These are phyloP conservation scores for Paraleonurus japonicus DNA, from an alignment of 257 asterid genomes.

Conservation along the genomic window DNA sequence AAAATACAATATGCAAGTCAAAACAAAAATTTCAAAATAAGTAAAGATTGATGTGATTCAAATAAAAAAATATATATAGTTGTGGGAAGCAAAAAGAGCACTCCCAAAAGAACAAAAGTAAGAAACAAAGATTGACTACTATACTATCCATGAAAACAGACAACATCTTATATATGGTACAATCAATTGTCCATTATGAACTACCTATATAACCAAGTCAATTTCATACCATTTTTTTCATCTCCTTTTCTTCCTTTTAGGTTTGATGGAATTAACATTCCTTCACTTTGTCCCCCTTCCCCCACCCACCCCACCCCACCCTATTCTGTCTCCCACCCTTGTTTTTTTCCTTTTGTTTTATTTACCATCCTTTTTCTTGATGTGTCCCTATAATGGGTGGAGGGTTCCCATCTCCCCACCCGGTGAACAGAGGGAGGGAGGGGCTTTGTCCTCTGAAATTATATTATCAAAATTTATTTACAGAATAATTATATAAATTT, in stretches of 20 bases:
- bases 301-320: slow-evolving; percentile 36
- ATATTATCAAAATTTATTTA: not conserved
- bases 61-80: too few species aligned
- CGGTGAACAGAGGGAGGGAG: not conserved
- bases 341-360: slow-evolving; percentile 15
- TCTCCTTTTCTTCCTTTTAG: slow-evolving; percentile 26
- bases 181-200: slow-evolving; percentile 56
- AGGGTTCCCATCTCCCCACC: slow-evolving; percentile 43
- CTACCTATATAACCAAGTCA: slow-evolving; percentile 43
- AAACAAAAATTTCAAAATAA: not conserved
- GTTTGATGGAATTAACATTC: slow-evolving; percentile 72
- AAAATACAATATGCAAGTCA: not conserved
- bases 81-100: slow-evolving; percentile 23
- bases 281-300: slow-evolving; percentile 74
- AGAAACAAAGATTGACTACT: slow-evolving; percentile 34
- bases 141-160: slow-evolving; percentile 28
- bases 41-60: too few species aligned
- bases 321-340: not conserved
- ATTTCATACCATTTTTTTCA: slow-evolving; percentile 25
- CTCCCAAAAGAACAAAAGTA: slow-evolving; percentile 4
- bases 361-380: slow-evolving; percentile 9
- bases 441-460: not conserved
- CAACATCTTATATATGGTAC: slow-evolving; percentile 37
- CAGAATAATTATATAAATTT: too few species aligned
- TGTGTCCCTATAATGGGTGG: slow-evolving; percentile 36